Base-by-base conservation (phyloP, 1,284 basidiomycete genomes). In the Apiotrichum montevideense region DNA sequence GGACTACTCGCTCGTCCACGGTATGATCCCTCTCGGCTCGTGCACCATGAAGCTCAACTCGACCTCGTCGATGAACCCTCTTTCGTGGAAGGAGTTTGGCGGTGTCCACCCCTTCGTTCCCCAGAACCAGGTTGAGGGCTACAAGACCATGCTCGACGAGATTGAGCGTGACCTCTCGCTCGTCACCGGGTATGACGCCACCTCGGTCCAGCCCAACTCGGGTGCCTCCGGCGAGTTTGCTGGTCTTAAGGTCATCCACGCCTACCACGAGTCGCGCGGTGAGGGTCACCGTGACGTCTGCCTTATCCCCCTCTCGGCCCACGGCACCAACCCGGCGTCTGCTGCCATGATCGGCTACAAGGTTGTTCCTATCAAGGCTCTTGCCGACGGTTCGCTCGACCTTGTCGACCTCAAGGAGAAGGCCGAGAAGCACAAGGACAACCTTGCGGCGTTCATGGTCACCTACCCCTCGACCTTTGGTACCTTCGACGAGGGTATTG, bases 1-100 rank as follows among this genome's bases (percentile, higher is more conserved):
- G 80, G 95, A 98, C 74, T 84, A 98, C 56, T 90, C 90, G 35
- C 86, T 98, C 39, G 88, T 90, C 6, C 94, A 98, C 73, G 86
- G 90, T 42, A 98, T 98, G 92, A 97, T 97, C 68, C 89, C 96
- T 4, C 85, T 98, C 11, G 95, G 95, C 55, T 95, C 88, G 69
- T 94, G 90, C 76, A 94, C 91, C 9, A 96, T 95, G 92, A 94
- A 97, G 80, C 82, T 97, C 63, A 97, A 97, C 80, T 92, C 90
- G 71, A 95, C 91, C 13, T 93, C 90, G 48, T 94, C 91, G 65
- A 97, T 98, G 94, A 87, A 89, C 55, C 93, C 95, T 11, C 80
- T 98, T 39, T 96, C 92, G 6, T 91, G 88, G 87, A 89, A 92
- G 37, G 90, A 93, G 74, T 98, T 92, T 74, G 83, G 87, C 58